Percentiles rank a stretch among this genome's conserved stretches.
phyloP scores from a whole-genome alignment of 345 rosid genomes.

The Salix koriyanagi region DNA sequence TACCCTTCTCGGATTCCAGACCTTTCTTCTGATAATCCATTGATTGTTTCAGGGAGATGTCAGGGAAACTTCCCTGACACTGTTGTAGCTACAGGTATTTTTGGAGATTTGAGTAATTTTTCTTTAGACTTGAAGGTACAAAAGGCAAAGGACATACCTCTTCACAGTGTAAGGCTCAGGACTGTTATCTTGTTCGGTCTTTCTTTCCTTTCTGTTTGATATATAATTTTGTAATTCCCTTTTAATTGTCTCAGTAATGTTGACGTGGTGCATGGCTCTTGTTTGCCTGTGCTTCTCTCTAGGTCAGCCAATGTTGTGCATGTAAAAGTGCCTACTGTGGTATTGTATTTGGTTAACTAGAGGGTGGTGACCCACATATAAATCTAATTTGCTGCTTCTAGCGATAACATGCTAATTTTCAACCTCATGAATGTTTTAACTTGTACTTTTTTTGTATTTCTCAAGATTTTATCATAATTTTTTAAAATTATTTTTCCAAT shows the following conservation, averaged over 20 bases:
- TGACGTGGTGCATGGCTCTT: background rate
- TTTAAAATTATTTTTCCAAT: no score
- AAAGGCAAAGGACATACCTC: slow-evolving; percentile 50
- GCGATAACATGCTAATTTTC: background rate
- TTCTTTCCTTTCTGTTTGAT: background rate
- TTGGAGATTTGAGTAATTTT: slow-evolving; percentile 52
- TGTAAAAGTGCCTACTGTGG: background rate
- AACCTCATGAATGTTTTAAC: no score
- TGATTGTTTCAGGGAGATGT: slow-evolving; percentile 63
- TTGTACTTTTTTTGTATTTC: no score
- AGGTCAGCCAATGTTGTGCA: background rate
- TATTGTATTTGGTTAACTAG: background rate
- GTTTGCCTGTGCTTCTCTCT: no score
- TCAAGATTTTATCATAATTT: no score
- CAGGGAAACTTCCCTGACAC: slow-evolving; percentile 54
- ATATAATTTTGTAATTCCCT: background rate
- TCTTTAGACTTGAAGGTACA: slow-evolving; percentile 51
- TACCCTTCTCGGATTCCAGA: slow-evolving; percentile 60
- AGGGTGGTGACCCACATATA: background rate
- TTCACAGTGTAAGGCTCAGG: slow-evolving; percentile 44
- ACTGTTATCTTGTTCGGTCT: background rate
- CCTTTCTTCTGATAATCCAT: slow-evolving; percentile 54
- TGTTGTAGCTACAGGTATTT: slow-evolving; percentile 47
- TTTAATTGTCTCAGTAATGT: background rate
- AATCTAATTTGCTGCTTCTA: background rate